Percentiles rank a stretch among this genome's conserved stretches.
Evolutionary conservation across 2,329 filamentous ascomycete species (phyloP).

Genomic region (Monosporascus sp.): DNA sequence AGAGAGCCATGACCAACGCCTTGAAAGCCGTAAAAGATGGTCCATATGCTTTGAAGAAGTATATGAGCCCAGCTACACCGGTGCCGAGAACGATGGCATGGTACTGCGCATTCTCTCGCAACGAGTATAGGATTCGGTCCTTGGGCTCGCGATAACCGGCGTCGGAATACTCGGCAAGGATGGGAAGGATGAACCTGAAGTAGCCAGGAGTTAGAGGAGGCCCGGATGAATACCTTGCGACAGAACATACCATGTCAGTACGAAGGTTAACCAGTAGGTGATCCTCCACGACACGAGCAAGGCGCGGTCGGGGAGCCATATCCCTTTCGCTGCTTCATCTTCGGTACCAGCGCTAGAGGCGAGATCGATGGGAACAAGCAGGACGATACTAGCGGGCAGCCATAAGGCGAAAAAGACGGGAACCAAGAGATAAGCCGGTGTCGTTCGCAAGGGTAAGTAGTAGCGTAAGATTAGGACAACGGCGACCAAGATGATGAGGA

Average conservation of each 20-base stretch:
- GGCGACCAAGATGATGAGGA: slow-evolving; percentile 67
- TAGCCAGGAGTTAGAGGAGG: slow-evolving; percentile 8
- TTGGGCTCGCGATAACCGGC: slow-evolving; percentile 86
- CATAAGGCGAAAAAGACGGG: slow-evolving; percentile 96
- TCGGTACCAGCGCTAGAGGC: slow-evolving; percentile 75
- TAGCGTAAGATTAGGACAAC: slow-evolving; percentile 82
- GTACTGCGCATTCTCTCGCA: slow-evolving; percentile 83
- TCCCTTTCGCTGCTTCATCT: slow-evolving; percentile 66
- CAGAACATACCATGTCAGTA: slow-evolving; percentile 72
- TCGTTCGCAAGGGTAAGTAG: slow-evolving; percentile 85
- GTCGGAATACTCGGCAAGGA: slow-evolving; percentile 92
- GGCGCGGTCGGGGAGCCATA: slow-evolving; percentile 78
- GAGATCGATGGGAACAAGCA: slow-evolving; percentile 93
- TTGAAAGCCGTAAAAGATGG: slow-evolving; percentile 71
- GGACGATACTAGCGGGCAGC: slow-evolving; percentile 82
- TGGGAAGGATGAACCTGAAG: slow-evolving; percentile 76
- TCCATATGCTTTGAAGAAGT: slow-evolving; percentile 75
- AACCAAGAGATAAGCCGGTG: slow-evolving; percentile 81
- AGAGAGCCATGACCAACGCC: slow-evolving; percentile 82
- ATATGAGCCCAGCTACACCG: slow-evolving; percentile 68
- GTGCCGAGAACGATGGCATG: slow-evolving; percentile 73
- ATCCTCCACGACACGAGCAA: slow-evolving; percentile 90
- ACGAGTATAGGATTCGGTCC: slow-evolving; percentile 74
- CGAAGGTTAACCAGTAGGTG: slow-evolving; percentile 95
- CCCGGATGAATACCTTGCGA: not conserved